These are phyloP conservation scores for Bremia lactucae DNA, from an alignment of 352 stramenopile genomes.

Conservation along the genomic window DNA sequence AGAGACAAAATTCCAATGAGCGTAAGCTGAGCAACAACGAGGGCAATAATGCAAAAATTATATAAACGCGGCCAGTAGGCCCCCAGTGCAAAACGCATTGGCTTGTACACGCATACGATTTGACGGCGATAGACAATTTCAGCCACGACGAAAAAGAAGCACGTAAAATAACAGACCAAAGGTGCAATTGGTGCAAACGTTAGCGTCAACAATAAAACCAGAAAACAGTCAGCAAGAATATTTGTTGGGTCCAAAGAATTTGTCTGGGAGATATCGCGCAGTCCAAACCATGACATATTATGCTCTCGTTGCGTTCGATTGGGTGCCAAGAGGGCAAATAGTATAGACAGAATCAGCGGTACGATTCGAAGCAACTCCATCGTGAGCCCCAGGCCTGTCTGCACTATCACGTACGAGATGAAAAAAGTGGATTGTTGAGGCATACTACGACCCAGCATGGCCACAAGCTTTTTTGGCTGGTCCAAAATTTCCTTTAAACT, in stretches of 20 bases:
- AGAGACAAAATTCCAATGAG: constrained; percentile 72
- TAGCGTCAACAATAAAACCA: constrained; percentile 60
- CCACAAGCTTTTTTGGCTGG: constrained; percentile 54
- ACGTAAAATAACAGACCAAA: constrained; percentile 66
- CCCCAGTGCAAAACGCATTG: constrained; percentile 41
- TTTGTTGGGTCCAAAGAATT: constrained; percentile 54
- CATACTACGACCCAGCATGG: constrained; percentile 65
- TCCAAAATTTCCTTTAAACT: constrained; percentile 63
- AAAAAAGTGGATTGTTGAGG: constrained; percentile 78
- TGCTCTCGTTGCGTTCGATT: constrained; percentile 53
- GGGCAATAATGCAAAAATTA: constrained; percentile 60
- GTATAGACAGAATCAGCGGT: constrained; percentile 30
- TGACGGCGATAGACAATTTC: constrained; percentile 65
- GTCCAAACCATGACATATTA: constrained; percentile 40
- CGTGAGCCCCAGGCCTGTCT: constrained; percentile 42
- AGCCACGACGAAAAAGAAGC: constrained; percentile 55
- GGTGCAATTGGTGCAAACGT: constrained; percentile 74
- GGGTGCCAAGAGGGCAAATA: constrained; percentile 49
- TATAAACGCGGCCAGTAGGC: constrained; percentile 71
- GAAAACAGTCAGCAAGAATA: constrained; percentile 46
- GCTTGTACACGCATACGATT: constrained; percentile 59
- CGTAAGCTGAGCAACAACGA: constrained; percentile 65
- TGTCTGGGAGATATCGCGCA: constrained; percentile 35
- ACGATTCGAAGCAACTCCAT: constrained; percentile 57
- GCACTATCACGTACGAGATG: constrained; percentile 74